Evolutionary conservation across 2,329 filamentous ascomycete species (phyloP).

Genomic region (Tothia fuscella): DNA sequence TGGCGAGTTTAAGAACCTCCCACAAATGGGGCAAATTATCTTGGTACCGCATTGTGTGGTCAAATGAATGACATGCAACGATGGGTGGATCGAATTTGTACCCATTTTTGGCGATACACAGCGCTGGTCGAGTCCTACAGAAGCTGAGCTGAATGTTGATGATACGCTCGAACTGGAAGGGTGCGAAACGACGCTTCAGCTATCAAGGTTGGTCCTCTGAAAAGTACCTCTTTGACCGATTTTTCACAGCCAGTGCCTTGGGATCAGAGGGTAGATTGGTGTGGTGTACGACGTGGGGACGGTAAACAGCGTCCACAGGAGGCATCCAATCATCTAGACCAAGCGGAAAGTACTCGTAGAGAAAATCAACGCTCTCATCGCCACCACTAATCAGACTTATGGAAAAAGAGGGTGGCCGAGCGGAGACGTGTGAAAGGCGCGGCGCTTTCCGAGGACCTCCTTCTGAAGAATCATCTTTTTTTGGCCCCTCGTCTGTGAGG

Average conservation of each 20-base stretch:
- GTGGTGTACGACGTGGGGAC: conserved; percentile 89
- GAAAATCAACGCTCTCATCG: conserved; percentile 64
- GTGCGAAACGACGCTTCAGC: too few species aligned
- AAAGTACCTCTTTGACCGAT: conserved; percentile 37
- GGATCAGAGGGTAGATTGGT: conserved; percentile 43
- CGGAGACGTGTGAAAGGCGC: conserved; percentile 9
- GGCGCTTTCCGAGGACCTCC: conserved; percentile 13
- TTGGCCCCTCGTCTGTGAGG: conserved; percentile 42
- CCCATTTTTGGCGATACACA: too few species aligned
- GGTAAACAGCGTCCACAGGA: conserved; percentile 78
- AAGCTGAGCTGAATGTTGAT: too few species aligned
- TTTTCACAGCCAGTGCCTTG: conserved; percentile 31
- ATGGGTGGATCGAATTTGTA: too few species aligned
- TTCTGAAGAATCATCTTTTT: conserved; percentile 24
- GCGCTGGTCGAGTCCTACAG: too few species aligned
- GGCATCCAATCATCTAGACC: conserved; percentile 89
- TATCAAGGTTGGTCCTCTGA: conserved; percentile 26
- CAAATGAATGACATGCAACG: too few species aligned
- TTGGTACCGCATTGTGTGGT: too few species aligned
- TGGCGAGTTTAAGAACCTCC: too few species aligned
- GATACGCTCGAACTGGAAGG: too few species aligned
- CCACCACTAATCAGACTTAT: conserved; percentile 7
- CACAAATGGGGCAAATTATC: too few species aligned
- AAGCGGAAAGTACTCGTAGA: conserved; percentile 93
- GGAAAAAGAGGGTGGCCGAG: conserved; percentile 9